phyloP scores from a whole-genome alignment of 768 basidiomycete genomes.

The Termitomyces sp. region DNA sequence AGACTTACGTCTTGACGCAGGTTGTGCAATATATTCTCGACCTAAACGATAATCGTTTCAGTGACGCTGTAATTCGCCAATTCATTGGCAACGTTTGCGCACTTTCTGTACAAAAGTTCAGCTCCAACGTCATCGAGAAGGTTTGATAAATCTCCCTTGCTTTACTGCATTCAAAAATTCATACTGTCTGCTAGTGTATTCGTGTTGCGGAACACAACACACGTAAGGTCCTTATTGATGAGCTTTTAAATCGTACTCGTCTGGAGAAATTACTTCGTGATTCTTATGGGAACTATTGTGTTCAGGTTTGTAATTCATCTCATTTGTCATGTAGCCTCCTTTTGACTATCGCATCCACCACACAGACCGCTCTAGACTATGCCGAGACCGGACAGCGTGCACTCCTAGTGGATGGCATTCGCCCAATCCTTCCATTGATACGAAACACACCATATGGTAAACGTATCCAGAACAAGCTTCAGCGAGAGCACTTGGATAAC shows the following conservation, averaged over 20 bases:
- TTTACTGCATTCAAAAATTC: background rate
- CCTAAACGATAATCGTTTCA: conserved; percentile 97
- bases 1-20: conserved; percentile 29
- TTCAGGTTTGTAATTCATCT: conserved; percentile 51
- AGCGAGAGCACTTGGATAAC: conserved; percentile 84
- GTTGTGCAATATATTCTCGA: conserved; percentile 98
- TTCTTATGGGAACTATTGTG: conserved; percentile 95
- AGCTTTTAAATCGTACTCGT: conserved; percentile 89
- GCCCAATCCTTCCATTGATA: conserved; percentile 96
- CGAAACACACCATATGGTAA: conserved; percentile 99
- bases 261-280: conserved; percentile 95
- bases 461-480: conserved; percentile 97
- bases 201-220: conserved; percentile 96
- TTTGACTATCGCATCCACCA: conserved; percentile 10
- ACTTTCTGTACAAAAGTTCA: conserved; percentile 98
- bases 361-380: conserved; percentile 93
- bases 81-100: conserved; percentile 98
- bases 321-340: background rate
- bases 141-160: conserved; percentile 28
- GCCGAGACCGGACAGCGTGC: conserved; percentile 92
- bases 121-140: conserved; percentile 98
- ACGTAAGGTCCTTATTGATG: conserved; percentile 91
- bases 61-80: conserved; percentile 94
- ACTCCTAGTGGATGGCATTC: conserved; percentile 93
- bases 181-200: conserved; percentile 46